Evolutionary conservation across 2,329 filamentous ascomycete species (phyloP), one percentile per base, ranked within the genome.

Genomic region (Fusarium pseudonygamai): DNA sequence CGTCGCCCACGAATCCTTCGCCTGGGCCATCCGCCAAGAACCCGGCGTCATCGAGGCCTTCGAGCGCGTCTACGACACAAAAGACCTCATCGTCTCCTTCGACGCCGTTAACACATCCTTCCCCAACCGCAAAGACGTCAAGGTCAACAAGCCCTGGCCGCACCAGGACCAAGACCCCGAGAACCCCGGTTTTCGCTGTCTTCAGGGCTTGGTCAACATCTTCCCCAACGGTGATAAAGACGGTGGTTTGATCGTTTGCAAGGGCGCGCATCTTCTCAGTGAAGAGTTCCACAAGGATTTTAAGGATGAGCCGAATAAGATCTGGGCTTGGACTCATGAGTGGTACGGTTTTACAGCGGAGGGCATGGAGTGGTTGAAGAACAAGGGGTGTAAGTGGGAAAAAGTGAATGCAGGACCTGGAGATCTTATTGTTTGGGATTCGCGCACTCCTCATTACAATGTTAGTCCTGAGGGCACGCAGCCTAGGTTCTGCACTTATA

Each of bases 371-470:
- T 67, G 64, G 64, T 16, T 67, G 11, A 61, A 67, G 40, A 53
- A 67, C 34, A 67, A 67, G 22, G 64, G 63, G 2, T 67, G 64
- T 4, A 34, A 67, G 20, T 67, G 64, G 64, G 7, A 47, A 15
- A 67, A 67, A 18, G 66, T 67, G 1, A 67, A 67, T 7, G 64
- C 64, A 0, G 63, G 50, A 18, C 46, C 64, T 0, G 64, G 64
- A 1, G 64, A 67, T 28, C 53, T 67, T 12, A 26, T 67, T 0
- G 63, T 67, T 3, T 67, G 64, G 64, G 64, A 67, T 13, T 67
- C 63, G 2, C 64, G 64, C 18, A 67, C 64, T 3, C 64, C 64
- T 24, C 64, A 67, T 14, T 67, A 67, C 28, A 67, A 67, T n/a
- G 32, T 67, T 11, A 67, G 64, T 6, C 63, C 64, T 18, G 39